Evolutionary conservation across 768 basidiomycete genomes (phyloP).

Genomic region (Heimioporus sp.): DNA sequence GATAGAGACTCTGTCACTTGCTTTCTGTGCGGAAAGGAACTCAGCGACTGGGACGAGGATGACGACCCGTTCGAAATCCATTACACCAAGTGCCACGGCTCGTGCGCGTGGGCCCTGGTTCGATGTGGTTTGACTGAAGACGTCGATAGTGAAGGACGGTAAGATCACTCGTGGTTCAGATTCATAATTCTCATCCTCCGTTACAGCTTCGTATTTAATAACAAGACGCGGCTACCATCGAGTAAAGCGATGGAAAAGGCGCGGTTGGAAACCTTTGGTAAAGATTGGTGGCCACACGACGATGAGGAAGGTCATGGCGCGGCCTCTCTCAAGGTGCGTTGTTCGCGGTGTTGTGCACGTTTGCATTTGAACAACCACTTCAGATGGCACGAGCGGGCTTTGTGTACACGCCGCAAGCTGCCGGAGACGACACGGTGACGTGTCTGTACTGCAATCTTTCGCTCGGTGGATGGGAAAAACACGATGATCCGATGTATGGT

Average conservation of each 20-base stretch:
- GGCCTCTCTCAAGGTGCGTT: slow-evolving; percentile 62
- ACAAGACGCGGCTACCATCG: slow-evolving; percentile 62
- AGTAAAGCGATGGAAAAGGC: slow-evolving; percentile 71
- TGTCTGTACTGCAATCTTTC: slow-evolving; percentile 84
- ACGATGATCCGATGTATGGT: slow-evolving; percentile 85
- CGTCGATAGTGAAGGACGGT: slow-evolving; percentile 57
- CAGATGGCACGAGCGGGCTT: slow-evolving; percentile 90
- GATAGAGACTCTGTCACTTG: slow-evolving; percentile 79
- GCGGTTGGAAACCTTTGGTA: slow-evolving; percentile 63
- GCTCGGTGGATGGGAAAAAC: slow-evolving; percentile 83
- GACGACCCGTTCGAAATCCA: slow-evolving; percentile 91
- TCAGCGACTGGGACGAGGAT: slow-evolving; percentile 79
- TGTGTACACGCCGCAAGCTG: slow-evolving; percentile 65
- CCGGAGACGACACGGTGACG: slow-evolving; percentile 75
- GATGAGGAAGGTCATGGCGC: slow-evolving; percentile 57
- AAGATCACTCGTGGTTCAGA: slow-evolving; percentile 17
- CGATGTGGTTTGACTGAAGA: slow-evolving; percentile 69
- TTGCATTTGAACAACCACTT: background rate
- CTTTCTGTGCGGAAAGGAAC: slow-evolving; percentile 78
- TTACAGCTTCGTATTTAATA: slow-evolving; percentile 55
- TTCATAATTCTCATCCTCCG: background rate
- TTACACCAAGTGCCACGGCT: slow-evolving; percentile 57
- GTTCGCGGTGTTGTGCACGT: background rate
- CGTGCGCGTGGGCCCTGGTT: slow-evolving; percentile 82
- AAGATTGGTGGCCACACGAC: slow-evolving; percentile 82